Evolutionary conservation across 2,329 filamentous ascomycete genomes (phyloP).

Genomic region (Pseudogymnoascus sp.): DNA sequence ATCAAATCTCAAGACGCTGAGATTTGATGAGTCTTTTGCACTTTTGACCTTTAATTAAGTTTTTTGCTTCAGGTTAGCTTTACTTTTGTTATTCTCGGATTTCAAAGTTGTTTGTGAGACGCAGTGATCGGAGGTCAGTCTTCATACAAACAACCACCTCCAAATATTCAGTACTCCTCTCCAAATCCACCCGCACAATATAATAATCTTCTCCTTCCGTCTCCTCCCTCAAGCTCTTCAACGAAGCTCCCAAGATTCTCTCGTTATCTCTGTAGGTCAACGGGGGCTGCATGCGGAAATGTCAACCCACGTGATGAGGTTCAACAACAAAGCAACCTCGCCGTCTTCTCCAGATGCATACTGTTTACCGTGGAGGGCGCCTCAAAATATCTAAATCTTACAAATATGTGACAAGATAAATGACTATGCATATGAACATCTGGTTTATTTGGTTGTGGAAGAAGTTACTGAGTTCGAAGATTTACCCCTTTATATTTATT

Average conservation of each 20-base stretch:
- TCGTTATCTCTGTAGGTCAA: background rate
- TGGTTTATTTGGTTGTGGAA: background rate
- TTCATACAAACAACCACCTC: background rate
- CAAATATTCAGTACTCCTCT: background rate
- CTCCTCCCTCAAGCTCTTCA: background rate
- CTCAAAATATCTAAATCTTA: background rate
- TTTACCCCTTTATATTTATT: background rate
- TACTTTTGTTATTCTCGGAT: background rate
- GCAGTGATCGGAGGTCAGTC: background rate
- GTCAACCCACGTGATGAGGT: background rate
- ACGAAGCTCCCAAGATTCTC: background rate
- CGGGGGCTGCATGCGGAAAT: background rate
- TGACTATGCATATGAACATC: background rate
- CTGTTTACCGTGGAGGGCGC: background rate
- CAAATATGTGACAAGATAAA: background rate
- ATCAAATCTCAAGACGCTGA: background rate
- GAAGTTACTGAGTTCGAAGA: background rate
- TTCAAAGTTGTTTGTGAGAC: background rate
- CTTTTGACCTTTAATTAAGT: background rate
- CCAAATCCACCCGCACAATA: background rate
- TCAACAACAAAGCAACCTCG: background rate
- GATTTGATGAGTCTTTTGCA: background rate
- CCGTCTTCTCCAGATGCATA: background rate
- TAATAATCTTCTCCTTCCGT: background rate
- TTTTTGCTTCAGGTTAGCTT: background rate